Percentiles rank a stretch among this genome's conserved stretches.
These are phyloP conservation scores for Aspergillus sp. DNA, from an alignment of 2,329 filamentous ascomycete genomes.

Conservation along the genomic window DNA sequence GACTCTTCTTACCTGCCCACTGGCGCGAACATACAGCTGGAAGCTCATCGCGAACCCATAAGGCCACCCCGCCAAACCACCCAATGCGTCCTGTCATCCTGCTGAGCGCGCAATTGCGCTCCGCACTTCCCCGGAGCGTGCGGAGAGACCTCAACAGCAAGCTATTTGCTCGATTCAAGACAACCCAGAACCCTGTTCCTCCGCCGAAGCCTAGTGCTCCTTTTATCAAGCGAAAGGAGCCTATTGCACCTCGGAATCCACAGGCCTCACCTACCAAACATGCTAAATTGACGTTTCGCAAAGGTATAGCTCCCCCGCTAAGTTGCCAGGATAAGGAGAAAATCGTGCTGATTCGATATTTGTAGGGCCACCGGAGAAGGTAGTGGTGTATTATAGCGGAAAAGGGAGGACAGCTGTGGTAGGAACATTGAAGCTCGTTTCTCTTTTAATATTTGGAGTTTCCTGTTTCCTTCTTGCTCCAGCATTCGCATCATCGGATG, in stretches of 20 bases:
- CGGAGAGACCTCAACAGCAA: constrained; percentile 30
- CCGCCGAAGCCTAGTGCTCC: constrained; percentile 25
- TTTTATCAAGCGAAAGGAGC: constrained; percentile 20
- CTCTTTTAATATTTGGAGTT: constrained; percentile 68
- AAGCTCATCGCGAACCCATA: too few species aligned
- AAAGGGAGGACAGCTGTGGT: constrained; percentile 67
- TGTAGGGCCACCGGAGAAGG: constrained; percentile 41
- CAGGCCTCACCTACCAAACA: constrained; percentile 20
- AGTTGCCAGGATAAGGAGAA: background rate
- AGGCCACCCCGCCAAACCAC: too few species aligned
- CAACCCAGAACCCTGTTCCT: constrained; percentile 28
- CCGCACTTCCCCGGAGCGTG: constrained; percentile 26
- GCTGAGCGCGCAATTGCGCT: constrained; percentile 34
- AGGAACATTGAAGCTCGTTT: constrained; percentile 70
- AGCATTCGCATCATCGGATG: constrained; percentile 50
- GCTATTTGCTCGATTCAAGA: constrained; percentile 33
- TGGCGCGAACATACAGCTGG: background rate
- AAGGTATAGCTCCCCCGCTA: constrained; percentile 25
- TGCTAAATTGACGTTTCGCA: constrained; percentile 29
- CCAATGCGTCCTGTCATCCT: constrained; percentile 32
- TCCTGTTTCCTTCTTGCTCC: constrained; percentile 67
- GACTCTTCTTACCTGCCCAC: background rate
- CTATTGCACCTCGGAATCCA: constrained; percentile 18
- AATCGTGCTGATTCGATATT: constrained; percentile 13
- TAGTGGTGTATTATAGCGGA: constrained; percentile 77